Evolutionary conservation across 805 yeast species (phyloP).

Genomic region (Kurtzmaniella fragi): DNA sequence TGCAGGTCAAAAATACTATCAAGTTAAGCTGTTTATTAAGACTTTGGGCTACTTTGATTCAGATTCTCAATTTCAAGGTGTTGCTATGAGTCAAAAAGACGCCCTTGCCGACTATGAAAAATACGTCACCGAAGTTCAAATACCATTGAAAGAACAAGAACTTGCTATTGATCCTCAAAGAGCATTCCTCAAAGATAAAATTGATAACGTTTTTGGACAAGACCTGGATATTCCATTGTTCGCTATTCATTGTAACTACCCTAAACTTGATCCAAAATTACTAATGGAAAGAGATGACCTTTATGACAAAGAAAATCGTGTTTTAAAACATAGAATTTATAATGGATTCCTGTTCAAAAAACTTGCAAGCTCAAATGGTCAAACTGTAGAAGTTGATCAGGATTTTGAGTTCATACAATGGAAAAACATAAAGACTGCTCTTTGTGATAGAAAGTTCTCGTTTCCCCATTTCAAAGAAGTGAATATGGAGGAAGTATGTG

Average conservation of each 20-base stretch:
- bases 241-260: slow-evolving; percentile 31
- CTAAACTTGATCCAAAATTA: slow-evolving; percentile 29
- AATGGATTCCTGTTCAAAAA: slow-evolving; percentile 17
- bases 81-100: slow-evolving; percentile 32
- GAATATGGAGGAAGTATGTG: slow-evolving; percentile 20
- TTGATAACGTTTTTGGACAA: slow-evolving; percentile 13
- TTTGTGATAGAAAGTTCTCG: slow-evolving; percentile 20
- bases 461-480: slow-evolving; percentile 19
- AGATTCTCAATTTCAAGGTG: slow-evolving; percentile 24
- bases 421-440: slow-evolving; percentile 19
- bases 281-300: slow-evolving; percentile 19
- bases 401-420: slow-evolving; percentile 30
- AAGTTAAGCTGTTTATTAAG: slow-evolving; percentile 34
- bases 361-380: slow-evolving; percentile 3
- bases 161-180: slow-evolving; percentile 16
- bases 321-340: slow-evolving; percentile 23
- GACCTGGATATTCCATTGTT: slow-evolving; percentile 19
- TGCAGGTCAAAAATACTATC: slow-evolving; percentile 31
- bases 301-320: slow-evolving; percentile 18
- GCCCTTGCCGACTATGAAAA: slow-evolving; percentile 18
- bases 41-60: slow-evolving; percentile 26
- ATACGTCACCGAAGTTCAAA: slow-evolving; percentile 7
- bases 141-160: slow-evolving; percentile 3
- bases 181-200: slow-evolving; percentile 13
- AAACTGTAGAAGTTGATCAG: slow-evolving; percentile 9